These are phyloP conservation scores for Colletotrichum camelliae DNA, from an alignment of 2,329 filamentous ascomycete genomes.

Conservation along the genomic window DNA sequence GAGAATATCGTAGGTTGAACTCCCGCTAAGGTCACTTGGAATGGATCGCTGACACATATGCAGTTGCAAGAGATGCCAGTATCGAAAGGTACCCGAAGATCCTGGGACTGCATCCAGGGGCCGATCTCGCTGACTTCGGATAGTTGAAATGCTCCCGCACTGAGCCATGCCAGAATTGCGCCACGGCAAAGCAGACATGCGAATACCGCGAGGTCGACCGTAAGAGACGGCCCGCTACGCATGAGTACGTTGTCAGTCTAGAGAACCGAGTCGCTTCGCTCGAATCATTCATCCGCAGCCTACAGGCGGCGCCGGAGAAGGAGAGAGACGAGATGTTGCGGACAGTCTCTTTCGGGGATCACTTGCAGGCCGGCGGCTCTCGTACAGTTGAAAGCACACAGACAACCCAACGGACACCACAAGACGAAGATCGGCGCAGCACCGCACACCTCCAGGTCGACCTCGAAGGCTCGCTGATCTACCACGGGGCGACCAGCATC, in stretches of 20 bases:
- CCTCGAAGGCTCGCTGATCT: slow-evolving; percentile 22
- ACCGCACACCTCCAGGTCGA: neutral
- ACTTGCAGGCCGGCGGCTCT: neutral
- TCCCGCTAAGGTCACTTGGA: rapidly evolving
- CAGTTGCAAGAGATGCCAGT: too few species aligned
- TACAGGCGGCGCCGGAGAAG: neutral
- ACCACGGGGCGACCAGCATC: slow-evolving; percentile 30
- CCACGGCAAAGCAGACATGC: neutral
- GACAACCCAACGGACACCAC: neutral
- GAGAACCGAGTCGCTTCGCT: slow-evolving; percentile 22
- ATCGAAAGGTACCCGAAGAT: neutral
- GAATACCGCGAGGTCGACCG: slow-evolving; percentile 21
- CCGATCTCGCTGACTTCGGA: too few species aligned
- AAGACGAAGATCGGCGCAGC: neutral
- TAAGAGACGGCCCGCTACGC: slow-evolving; percentile 19
- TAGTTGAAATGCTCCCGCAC: slow-evolving; percentile 22
- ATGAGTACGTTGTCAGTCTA: slow-evolving; percentile 17
- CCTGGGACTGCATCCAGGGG: neutral
- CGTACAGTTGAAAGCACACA: rapidly evolving
- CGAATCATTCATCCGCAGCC: slow-evolving; percentile 12
- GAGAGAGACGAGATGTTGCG: slow-evolving; percentile 22
- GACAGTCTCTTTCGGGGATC: neutral
- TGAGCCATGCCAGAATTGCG: slow-evolving; percentile 21
- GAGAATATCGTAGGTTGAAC: neutral
- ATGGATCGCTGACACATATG: neutral